A percentile compares a stretch with the other conserved stretches of the same genome.
These are phyloP conservation scores for Leishmania aethiopica DNA, from an alignment of 208 protist species.

Conservation along the genomic window DNA sequence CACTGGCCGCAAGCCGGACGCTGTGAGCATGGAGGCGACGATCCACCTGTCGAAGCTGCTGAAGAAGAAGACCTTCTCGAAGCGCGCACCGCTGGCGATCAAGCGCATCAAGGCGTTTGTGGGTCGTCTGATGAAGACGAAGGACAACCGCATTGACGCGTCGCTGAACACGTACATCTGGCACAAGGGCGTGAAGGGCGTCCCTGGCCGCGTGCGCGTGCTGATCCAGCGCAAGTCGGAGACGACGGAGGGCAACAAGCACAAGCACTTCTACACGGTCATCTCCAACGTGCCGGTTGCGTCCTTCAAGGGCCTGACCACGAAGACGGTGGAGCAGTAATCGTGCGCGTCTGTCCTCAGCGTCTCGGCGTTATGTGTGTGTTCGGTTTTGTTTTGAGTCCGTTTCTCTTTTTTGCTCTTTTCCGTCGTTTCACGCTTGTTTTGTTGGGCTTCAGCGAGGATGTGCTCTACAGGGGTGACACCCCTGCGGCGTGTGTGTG, in stretches of 20 bases:
- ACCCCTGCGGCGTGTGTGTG: background rate
- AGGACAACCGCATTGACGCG: slow-evolving; percentile 97
- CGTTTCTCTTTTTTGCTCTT: background rate
- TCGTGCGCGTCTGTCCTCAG: background rate
- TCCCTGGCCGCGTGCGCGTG: slow-evolving; percentile 95
- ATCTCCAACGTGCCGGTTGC: slow-evolving; percentile 88
- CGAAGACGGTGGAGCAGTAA: slow-evolving; percentile 79
- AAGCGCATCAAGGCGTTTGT: slow-evolving; percentile 96
- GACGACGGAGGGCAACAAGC: slow-evolving; percentile 79
- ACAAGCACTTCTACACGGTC: slow-evolving; percentile 91
- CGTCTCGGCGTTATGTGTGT: background rate
- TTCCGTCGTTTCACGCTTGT: background rate
- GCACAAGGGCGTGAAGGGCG: slow-evolving; percentile 95
- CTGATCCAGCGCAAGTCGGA: slow-evolving; percentile 89
- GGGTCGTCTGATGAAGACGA: slow-evolving; percentile 95
- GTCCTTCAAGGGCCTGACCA: slow-evolving; percentile 87
- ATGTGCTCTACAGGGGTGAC: background rate
- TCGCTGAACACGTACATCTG: slow-evolving; percentile 97
- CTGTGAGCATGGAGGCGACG: slow-evolving; percentile 96
- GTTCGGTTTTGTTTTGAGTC: background rate
- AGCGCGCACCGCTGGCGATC: slow-evolving; percentile 96
- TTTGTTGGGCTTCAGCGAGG: background rate
- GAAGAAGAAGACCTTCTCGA: slow-evolving; percentile 97
- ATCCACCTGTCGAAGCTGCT: slow-evolving; percentile 98
- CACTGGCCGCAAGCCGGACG: slow-evolving; percentile 84